Evolutionary conservation across 2,329 filamentous ascomycete species (phyloP).

Genomic region (Cryphonectria naterciae): DNA sequence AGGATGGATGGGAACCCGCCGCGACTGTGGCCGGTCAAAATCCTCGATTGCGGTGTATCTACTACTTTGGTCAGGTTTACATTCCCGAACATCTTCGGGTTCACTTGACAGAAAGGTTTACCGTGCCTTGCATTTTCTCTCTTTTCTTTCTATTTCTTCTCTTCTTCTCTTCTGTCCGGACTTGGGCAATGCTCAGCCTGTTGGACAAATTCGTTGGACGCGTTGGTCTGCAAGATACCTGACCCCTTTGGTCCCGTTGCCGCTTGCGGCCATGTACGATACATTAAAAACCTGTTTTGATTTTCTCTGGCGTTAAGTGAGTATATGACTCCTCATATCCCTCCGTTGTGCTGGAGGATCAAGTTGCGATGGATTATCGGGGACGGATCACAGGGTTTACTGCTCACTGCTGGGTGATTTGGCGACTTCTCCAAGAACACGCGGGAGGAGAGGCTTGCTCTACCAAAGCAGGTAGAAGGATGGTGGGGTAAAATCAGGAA

Average conservation of each 20-base stretch:
- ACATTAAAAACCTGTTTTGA: neutral
- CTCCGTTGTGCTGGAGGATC: neutral
- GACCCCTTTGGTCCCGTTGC: neutral
- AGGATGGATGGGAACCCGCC: neutral
- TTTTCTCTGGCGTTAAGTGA: neutral
- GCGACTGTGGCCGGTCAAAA: neutral
- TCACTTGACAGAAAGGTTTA: neutral
- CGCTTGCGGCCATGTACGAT: neutral
- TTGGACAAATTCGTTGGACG: neutral
- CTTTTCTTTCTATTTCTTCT: neutral
- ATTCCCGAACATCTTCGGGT: neutral
- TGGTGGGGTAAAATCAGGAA: neutral
- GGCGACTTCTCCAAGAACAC: neutral
- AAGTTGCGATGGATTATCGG: neutral
- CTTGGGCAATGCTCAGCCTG: neutral
- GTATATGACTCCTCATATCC: neutral
- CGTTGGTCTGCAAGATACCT: constrained; percentile 8
- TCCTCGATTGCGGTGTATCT: neutral
- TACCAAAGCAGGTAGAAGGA: neutral
- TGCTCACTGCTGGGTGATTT: neutral
- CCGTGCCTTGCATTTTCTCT: neutral
- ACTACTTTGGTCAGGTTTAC: neutral
- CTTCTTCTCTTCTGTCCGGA: neutral
- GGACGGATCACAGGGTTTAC: too few relatives aligned
- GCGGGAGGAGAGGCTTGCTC: neutral